These are phyloP conservation scores for Gentiana macrophylla DNA, from an alignment of 257 asterid genomes.

Conservation along the genomic window DNA sequence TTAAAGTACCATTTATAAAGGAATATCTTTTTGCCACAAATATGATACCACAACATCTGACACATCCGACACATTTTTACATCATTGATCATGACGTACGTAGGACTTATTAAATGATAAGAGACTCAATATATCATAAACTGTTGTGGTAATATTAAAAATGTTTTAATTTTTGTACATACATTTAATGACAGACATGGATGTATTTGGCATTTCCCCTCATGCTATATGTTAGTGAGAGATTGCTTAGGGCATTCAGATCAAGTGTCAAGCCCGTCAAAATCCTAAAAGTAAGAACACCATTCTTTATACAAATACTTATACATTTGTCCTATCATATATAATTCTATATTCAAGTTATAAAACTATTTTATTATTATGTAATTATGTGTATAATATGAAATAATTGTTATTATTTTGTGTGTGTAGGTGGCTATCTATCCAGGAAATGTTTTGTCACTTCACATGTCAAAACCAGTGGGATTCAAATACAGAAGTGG, in stretches of 20 bases:
- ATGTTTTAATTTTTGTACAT: neutral
- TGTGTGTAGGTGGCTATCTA: constrained; percentile 57
- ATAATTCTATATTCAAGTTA: neutral
- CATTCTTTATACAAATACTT: neutral
- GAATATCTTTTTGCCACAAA: too few relatives aligned
- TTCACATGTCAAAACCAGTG: constrained; percentile 82
- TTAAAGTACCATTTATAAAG: too few relatives aligned
- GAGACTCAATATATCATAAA: too few relatives aligned
- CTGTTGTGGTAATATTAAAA: neutral
- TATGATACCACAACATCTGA: too few relatives aligned
- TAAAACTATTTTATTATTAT: neutral
- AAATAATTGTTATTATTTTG: too few relatives aligned
- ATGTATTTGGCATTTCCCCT: constrained; percentile 63
- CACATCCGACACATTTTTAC: too few relatives aligned
- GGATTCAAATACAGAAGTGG: constrained; percentile 78
- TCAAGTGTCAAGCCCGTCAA: constrained; percentile 62
- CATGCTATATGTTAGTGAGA: constrained; percentile 46
- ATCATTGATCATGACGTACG: too few relatives aligned
- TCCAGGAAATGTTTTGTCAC: constrained; percentile 69
- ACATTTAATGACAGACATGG: constrained; percentile 44
- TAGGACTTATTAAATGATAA: too few relatives aligned
- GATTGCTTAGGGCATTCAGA: constrained; percentile 55
- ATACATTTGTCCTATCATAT: neutral
- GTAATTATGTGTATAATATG: too few relatives aligned
- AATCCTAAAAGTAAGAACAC: constrained; percentile 43